These are phyloP conservation scores for Diutina mesorugosa DNA, from an alignment of 1,139 yeast genomes.

Conservation along the genomic window DNA sequence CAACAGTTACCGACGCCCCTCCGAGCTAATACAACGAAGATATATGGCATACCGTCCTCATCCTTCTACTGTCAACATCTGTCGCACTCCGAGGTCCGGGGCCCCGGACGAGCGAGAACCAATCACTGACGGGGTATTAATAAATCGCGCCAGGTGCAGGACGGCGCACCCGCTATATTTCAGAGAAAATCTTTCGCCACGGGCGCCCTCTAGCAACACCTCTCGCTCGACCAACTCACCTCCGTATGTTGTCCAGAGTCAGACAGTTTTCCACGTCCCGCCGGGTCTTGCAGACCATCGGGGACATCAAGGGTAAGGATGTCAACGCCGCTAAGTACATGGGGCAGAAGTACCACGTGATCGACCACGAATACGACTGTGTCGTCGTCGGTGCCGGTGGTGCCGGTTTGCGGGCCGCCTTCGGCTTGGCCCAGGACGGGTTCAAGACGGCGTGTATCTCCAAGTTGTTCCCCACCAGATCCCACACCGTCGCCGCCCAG, in stretches of 20 bases:
- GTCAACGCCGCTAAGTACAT: conserved; percentile 29
- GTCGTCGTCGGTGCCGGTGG: conserved; percentile 99
- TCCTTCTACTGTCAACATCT: too few species aligned
- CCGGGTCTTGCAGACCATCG: conserved; percentile 23
- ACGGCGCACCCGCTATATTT: neutral
- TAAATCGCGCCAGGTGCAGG: neutral
- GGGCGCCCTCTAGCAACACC: neutral
- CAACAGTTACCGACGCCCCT: too few species aligned
- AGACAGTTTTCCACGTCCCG: conserved; percentile 18
- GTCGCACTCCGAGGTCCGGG: neutral
- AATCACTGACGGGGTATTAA: neutral
- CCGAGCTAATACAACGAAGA: too few species aligned
- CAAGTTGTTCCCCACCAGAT: conserved; percentile 94
- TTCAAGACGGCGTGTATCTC: conserved; percentile 96
- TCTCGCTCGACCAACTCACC: neutral
- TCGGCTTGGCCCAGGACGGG: conserved; percentile 94
- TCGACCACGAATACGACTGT: conserved; percentile 97
- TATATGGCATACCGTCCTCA: too few species aligned
- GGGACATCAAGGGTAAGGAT: conserved; percentile 35
- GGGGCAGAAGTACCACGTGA: conserved; percentile 75
- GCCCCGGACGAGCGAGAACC: neutral
- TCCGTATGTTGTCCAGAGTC: conserved; percentile 7
- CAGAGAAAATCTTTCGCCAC: neutral
- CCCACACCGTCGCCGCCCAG: conserved; percentile 98
- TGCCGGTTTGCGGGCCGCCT: conserved; percentile 97